These are phyloP conservation scores for Pichia sp. DNA, from an alignment of 1,139 yeast species.

Conservation along the genomic window DNA sequence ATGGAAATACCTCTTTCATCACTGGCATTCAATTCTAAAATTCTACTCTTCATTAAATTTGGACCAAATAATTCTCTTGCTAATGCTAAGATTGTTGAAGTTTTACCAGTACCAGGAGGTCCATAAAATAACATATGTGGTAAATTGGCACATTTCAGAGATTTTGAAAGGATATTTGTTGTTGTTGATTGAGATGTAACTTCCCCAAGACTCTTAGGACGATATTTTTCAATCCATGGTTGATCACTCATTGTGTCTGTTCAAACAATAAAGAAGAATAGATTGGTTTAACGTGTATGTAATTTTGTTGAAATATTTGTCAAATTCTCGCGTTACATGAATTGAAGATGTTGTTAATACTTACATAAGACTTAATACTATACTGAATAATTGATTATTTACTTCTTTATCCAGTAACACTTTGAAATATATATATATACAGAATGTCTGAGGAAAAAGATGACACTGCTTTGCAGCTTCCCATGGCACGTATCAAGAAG, in stretches of 20 bases:
- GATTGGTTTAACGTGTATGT: neutral
- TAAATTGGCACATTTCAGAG: slow-evolving; percentile 70
- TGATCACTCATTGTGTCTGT: slow-evolving; percentile 9
- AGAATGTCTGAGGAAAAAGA: neutral
- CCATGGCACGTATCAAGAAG: slow-evolving; percentile 74
- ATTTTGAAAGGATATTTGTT: slow-evolving; percentile 72
- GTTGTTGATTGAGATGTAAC: slow-evolving; percentile 92
- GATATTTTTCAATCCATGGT: slow-evolving; percentile 26
- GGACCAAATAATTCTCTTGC: slow-evolving; percentile 84
- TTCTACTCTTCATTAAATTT: slow-evolving; percentile 61
- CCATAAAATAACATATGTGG: slow-evolving; percentile 97
- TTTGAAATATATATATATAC: too few species aligned
- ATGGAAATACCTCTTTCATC: slow-evolving; percentile 94
- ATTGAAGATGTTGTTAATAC: neutral
- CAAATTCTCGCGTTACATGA: slow-evolving; percentile 1
- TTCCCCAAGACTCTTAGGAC: slow-evolving; percentile 79
- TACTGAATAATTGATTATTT: too few species aligned
- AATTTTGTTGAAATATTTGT: neutral
- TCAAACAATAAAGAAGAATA: neutral
- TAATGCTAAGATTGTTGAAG: slow-evolving; percentile 84
- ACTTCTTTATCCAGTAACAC: too few species aligned
- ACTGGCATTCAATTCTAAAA: slow-evolving; percentile 88
- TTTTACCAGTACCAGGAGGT: slow-evolving; percentile 97
- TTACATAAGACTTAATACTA: too few species aligned
- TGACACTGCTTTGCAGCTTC: slow-evolving; percentile 36